Evolutionary conservation across 228 moss, liverwort and hornwort species (phyloP), one percentile per base, ranked within the genome.

Genomic region (Sphagnum fallax): DNA sequence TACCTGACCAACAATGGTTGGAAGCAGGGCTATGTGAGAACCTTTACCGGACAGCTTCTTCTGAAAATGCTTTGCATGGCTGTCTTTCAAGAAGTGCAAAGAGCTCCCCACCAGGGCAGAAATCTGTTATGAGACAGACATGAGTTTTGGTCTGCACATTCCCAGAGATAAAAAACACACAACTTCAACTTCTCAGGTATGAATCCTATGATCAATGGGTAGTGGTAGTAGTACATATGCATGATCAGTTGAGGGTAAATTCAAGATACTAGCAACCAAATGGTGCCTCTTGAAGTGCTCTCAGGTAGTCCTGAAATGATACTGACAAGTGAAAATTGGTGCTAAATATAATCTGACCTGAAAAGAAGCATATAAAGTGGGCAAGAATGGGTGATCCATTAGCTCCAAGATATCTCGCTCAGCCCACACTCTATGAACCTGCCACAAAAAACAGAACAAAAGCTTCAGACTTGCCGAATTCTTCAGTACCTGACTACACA

Each of bases 41-140:
- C 32, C 3, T 32, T 32, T 32, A 32, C 32, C 89, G 78, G 9
- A 92, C 88, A 4, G 88, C 81, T 10, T 90, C 92, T 81, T 95
- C 95, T 9, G 67, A 60, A 67, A 95, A 95, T 62, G 71, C 77
- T 65, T 95, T 90, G 69, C 73, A 75, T 47, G 95, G 95, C 75
- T 92, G 95, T 67, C 82, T 84, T 76, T 90, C 95, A 62, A 95
- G 78, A 64, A 87, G 69, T 74, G 92, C 64, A 75, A 83, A 86
- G 50, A 95, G 90, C 82, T 92, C 95, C n/a, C 90, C 89, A 47
- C 92, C 95, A 52, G 92, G 82, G 63, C 95, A 95, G 63, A 90
- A 95, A 18, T 95, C 90, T 62, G 89, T 92, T 67, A 95, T 90
- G 69, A 95, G 73, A 67, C 95, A 95, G 50, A 95, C 92, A 67